Conservation (phyloP, 2,329 filamentous ascomycete genomes). For the Pseudogymnoascus sp. region DNA sequence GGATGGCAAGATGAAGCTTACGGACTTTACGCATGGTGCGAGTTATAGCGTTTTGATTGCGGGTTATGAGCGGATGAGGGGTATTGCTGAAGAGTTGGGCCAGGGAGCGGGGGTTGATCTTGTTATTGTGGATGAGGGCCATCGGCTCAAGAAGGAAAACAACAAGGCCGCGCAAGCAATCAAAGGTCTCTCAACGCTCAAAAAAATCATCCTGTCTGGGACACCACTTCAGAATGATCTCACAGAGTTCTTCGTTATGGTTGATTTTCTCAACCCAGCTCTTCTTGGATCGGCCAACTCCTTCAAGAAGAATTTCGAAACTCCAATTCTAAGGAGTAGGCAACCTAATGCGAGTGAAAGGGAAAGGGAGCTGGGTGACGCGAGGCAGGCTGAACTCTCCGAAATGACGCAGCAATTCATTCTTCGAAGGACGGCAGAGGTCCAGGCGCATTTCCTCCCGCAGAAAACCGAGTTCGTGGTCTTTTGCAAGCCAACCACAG, state of each 20-base stretch:
- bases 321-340: slow-evolving; percentile 65
- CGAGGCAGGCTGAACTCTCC: slow-evolving; percentile 77
- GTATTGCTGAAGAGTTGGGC: slow-evolving; percentile 55
- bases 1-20: slow-evolving; percentile 50
- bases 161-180: slow-evolving; percentile 88
- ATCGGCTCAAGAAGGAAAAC: slow-evolving; percentile 94
- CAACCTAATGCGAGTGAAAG: slow-evolving; percentile 46
- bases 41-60: slow-evolving; percentile 65
- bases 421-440: slow-evolving; percentile 78
- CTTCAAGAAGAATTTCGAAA: slow-evolving; percentile 95
- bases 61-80: slow-evolving; percentile 61
- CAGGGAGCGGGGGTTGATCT: slow-evolving; percentile 60
- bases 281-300: slow-evolving; percentile 90
- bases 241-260: slow-evolving; percentile 83
- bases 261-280: slow-evolving; percentile 87
- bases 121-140: slow-evolving; percentile 95
- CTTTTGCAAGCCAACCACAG: slow-evolving; percentile 81
- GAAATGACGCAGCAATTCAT: slow-evolving; percentile 86
- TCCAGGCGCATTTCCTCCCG: slow-evolving; percentile 79
- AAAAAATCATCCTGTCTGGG: slow-evolving; percentile 40
- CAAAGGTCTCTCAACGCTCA: slow-evolving; percentile 58
- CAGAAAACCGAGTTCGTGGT: slow-evolving; percentile 95
- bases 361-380: slow-evolving; percentile 62
- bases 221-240: slow-evolving; percentile 95
- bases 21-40: slow-evolving; percentile 60